A percentile compares a stretch with the other conserved stretches of the same genome.
Evolutionary conservation across 192 early-diverging fungal genomes (phyloP).

Genomic region (Umbelopsis sp.): DNA sequence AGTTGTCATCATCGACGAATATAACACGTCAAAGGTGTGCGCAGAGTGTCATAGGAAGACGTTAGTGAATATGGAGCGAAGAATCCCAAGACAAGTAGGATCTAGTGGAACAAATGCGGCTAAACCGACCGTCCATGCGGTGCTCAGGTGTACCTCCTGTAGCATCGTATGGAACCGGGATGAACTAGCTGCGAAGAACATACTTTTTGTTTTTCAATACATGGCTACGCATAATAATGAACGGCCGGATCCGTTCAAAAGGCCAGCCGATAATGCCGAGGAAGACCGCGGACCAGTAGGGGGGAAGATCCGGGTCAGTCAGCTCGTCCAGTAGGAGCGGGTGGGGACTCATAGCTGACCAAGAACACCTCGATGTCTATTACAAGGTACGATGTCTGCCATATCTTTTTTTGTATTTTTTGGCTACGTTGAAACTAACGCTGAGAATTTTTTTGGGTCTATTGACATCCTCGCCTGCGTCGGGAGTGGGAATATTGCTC

Average conservation of each 20-base stretch:
- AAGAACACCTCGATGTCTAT: neutral
- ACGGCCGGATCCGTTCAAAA: neutral
- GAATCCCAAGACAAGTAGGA: neutral
- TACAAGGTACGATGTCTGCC: slow-evolving; percentile 1
- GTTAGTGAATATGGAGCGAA: neutral
- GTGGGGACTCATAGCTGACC: neutral
- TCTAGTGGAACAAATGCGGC: neutral
- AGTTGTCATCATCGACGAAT: neutral
- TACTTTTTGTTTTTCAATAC: neutral
- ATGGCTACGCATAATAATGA: slow-evolving; percentile 2
- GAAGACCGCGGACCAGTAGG: neutral
- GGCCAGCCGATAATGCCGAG: neutral
- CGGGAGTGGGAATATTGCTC: neutral
- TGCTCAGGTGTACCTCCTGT: slow-evolving; percentile 1
- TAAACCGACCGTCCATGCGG: neutral
- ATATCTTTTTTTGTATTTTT: neutral
- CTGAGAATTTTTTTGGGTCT: neutral
- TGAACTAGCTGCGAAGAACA: neutral
- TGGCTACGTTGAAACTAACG: neutral
- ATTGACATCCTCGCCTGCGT: neutral
- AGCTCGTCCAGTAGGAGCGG: neutral
- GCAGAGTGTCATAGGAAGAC: neutral
- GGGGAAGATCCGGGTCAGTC: neutral
- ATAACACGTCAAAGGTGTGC: neutral
- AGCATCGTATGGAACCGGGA: slow-evolving; percentile 4